Evolutionary conservation across 345 rosid genomes (phyloP).

Genomic region (Populus davidiana): DNA sequence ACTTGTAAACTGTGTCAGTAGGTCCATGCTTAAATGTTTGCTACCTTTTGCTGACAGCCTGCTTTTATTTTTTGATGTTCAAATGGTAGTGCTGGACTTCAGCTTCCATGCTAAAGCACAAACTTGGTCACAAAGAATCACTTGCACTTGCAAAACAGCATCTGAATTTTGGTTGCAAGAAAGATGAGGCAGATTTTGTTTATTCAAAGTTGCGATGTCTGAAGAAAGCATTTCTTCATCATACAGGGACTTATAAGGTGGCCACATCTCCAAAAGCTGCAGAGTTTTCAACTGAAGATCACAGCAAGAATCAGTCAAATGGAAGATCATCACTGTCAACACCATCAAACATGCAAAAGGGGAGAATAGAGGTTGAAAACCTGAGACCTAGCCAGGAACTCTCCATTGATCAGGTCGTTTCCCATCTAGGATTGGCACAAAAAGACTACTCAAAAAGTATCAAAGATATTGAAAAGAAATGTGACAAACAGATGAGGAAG

Average conservation of each 20-base stretch:
- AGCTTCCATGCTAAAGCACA: conserved; percentile 62
- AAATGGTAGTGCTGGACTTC: conserved; percentile 80
- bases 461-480: conserved; percentile 46
- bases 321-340: conserved; percentile 23
- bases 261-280: conserved; percentile 30
- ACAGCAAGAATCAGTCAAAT: conserved; percentile 22
- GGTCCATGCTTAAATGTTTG: neutral
- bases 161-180: conserved; percentile 58
- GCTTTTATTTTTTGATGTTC: conserved; percentile 8
- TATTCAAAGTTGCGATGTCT: conserved; percentile 52
- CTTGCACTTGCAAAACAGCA: conserved; percentile 60
- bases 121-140: conserved; percentile 59
- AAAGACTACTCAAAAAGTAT: conserved; percentile 50
- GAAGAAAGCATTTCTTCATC: conserved; percentile 54
- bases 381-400: conserved; percentile 28
- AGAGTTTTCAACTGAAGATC: conserved; percentile 19
- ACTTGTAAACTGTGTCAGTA: neutral
- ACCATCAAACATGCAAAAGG: conserved; percentile 15
- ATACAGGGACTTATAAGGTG: conserved; percentile 25
- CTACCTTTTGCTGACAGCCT: neutral
- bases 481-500: conserved; percentile 44
- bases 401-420: conserved; percentile 30
- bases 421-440: conserved; percentile 32
- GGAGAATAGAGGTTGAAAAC: conserved; percentile 23
- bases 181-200: conserved; percentile 57